A percentile compares a stretch with the other conserved stretches of the same genome.
These are phyloP conservation scores for Gynostemma pentaphyllum DNA, from an alignment of 306 rosid species.

Conservation along the genomic window DNA sequence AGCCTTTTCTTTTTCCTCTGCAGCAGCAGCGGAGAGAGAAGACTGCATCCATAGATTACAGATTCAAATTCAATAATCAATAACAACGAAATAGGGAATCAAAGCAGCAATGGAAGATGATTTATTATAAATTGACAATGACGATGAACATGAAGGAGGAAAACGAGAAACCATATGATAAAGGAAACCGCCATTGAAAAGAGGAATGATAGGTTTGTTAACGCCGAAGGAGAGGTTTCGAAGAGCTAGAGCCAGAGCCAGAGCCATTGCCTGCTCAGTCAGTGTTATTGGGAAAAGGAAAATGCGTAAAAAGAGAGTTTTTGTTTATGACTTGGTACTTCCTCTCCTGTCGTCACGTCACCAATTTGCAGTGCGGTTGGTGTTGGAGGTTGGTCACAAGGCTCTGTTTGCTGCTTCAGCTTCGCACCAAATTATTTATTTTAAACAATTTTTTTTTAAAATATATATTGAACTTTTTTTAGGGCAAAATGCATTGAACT, in stretches of 20 bases:
- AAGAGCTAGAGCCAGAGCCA: constrained; percentile 78
- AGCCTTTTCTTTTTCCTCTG: constrained; percentile 35
- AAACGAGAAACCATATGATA: constrained; percentile 32
- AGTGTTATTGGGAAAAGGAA: not conserved
- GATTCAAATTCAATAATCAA: not conserved
- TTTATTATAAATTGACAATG: not conserved
- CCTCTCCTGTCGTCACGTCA: not conserved
- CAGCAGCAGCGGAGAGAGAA: constrained; percentile 37
- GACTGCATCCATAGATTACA: constrained; percentile 35
- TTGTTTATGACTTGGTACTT: not conserved
- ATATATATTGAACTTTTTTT: too few species aligned
- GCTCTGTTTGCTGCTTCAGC: not conserved
- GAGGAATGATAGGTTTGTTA: constrained; percentile 22
- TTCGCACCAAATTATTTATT: not conserved
- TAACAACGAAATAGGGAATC: not conserved
- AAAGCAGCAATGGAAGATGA: not conserved
- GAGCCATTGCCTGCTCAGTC: constrained; percentile 29
- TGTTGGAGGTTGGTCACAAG: not conserved
- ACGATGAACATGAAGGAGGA: not conserved
- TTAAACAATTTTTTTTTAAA: not conserved
- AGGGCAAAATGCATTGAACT: too few species aligned
- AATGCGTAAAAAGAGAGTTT: not conserved
- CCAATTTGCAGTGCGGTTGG: not conserved
- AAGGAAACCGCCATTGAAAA: constrained; percentile 30
- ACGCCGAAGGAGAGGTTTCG: constrained; percentile 46